Evolutionary conservation across 1,284 basidiomycete genomes (phyloP).

Genomic region (Sutorius eximius): DNA sequence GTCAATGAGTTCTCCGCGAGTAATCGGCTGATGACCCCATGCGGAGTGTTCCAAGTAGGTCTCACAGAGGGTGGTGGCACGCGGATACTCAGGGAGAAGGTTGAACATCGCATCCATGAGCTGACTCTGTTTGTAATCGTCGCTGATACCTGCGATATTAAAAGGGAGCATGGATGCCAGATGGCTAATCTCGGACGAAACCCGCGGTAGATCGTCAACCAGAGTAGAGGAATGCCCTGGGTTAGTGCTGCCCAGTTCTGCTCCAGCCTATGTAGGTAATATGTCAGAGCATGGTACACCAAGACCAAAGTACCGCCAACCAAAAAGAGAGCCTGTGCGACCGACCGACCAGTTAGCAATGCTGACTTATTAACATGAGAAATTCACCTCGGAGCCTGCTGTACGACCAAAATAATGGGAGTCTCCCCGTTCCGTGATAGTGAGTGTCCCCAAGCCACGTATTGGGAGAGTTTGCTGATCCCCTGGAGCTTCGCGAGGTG

Average conservation of each 20-base stretch:
- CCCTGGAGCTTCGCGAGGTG: conserved; percentile 25
- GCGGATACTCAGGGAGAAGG: conserved; percentile 52
- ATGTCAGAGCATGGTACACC: conserved; percentile 5
- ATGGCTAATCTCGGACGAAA: conserved; percentile 43
- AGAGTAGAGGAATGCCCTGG: conserved; percentile 18
- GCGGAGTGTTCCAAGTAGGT: conserved; percentile 64
- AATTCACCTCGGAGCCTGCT: conserved; percentile 50
- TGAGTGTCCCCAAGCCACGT: conserved; percentile 57
- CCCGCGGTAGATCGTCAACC: conserved; percentile 36
- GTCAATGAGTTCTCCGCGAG: conserved; percentile 64
- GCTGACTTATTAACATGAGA: neutral
- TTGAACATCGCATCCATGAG: conserved; percentile 45
- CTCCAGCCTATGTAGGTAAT: conserved; percentile 44
- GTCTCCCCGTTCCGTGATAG: conserved; percentile 59
- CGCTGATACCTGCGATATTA: conserved; percentile 36
- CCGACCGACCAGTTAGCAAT: conserved; percentile 9
- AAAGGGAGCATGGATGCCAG: conserved; percentile 50
- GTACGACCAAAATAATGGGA: conserved; percentile 72
- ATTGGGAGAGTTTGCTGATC: conserved; percentile 37
- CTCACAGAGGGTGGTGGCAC: conserved; percentile 65
- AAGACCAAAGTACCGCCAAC: conserved; percentile 25
- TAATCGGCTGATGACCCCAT: conserved; percentile 60
- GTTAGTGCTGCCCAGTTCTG: conserved; percentile 41
- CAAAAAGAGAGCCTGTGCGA: conserved; percentile 27
- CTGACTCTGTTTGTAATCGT: conserved; percentile 32